Base-by-base conservation (phyloP, 768 basidiomycete species). In the Pleurotus citrinopileatus region DNA sequence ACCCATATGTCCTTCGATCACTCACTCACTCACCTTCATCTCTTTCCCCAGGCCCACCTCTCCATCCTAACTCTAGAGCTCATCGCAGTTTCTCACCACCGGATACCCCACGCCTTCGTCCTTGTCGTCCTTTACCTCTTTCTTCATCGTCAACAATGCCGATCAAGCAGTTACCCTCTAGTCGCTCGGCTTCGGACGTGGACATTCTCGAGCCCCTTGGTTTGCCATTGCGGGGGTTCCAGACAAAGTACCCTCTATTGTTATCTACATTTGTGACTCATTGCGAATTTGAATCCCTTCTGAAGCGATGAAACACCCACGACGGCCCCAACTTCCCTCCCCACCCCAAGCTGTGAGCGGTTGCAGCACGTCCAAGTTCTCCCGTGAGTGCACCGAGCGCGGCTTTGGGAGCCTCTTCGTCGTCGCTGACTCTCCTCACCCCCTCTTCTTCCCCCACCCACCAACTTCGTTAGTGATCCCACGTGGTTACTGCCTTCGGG, bases 301-400 rank as follows among this genome's bases (percentile, higher is more conserved):
- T 42, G 47, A 55, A 67, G 67, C 44, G 66, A 69, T 37, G 63
- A 65, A 53, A 70, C 69, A 26, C 69, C 70, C 55, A 65, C 66
- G 17, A 64, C 65, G 37, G 67, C 62, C 42, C 65, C 67, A 8
- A 65, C 68, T 17, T 68, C 68, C 3, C 66, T 72, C 38, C 70
- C 69, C 42, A 72, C 70, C 26, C 70, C 70, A 36, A 38, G 52
- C 48, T 17, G 29, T 51, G 34, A 51, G 48, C 48, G 34, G 22
- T 17, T 36, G 17, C 48, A 51, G 20, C 48, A 51, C 34, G 48
- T 51, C 10, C 48, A 51, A 36, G 48, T 51, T 12, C n/a, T 51
- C 29, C 48, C 48, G 48, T 51, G 48, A 37, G 48, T 51, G 32
- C 32, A 15, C 29, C 34, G 22, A 8, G 7, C 43, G 10, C 12